Conservation (phyloP, 176 grass and related monocot species). For the Oryza meridionalis region DNA sequence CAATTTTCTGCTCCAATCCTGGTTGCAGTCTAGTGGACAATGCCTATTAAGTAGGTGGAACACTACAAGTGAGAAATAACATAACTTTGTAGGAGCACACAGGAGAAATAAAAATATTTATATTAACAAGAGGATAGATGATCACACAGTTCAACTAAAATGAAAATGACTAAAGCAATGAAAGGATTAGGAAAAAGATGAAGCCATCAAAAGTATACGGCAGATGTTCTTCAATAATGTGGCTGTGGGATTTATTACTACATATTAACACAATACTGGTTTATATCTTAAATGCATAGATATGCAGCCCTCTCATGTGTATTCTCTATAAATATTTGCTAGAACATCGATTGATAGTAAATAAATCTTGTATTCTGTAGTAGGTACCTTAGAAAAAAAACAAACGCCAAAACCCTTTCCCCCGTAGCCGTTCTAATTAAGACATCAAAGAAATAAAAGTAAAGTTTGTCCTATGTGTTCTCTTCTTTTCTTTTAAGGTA, state of each 20-base stretch:
- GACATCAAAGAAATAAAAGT: not conserved
- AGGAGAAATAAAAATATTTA: not conserved
- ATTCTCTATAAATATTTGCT: too few species aligned
- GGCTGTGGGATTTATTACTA: not conserved
- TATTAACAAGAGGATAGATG: slow-evolving; percentile 19
- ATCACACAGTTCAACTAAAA: not conserved
- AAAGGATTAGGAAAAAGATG: not conserved
- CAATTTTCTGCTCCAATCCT: slow-evolving; percentile 91
- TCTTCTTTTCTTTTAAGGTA: too few species aligned
- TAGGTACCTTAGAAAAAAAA: not conserved
- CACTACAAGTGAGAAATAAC: slow-evolving; percentile 16
- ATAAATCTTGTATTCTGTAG: not conserved
- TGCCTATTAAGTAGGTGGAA: slow-evolving; percentile 56
- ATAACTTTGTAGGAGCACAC: not conserved
- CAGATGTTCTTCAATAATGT: not conserved
- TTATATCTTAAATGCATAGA: too few species aligned
- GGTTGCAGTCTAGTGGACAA: slow-evolving; percentile 84
- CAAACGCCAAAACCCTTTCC: not conserved
- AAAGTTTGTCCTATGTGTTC: not conserved
- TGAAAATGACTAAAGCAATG: slow-evolving; percentile 8
- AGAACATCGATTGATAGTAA: not conserved
- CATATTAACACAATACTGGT: too few species aligned
- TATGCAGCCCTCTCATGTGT: too few species aligned
- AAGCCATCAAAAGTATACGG: slow-evolving; percentile 1
- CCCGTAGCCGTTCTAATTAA: not conserved